These are phyloP conservation scores for Alternaria angustiovoidea DNA, from an alignment of 2,329 filamentous ascomycete species.

Conservation along the genomic window DNA sequence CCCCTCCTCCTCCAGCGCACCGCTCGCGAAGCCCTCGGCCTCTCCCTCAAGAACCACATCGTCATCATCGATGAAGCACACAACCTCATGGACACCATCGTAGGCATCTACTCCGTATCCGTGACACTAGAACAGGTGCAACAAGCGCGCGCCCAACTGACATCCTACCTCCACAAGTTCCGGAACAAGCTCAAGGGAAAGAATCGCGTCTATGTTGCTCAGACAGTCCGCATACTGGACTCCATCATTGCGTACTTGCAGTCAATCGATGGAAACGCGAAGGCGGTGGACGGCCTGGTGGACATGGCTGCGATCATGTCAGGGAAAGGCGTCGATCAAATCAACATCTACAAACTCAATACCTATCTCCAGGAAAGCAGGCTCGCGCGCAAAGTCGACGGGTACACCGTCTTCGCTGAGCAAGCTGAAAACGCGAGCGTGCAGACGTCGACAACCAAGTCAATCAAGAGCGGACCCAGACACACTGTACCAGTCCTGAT, in stretches of 20 bases:
- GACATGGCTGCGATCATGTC: constrained; percentile 76
- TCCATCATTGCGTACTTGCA: constrained; percentile 77
- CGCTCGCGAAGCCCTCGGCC: constrained; percentile 84
- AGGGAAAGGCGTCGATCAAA: constrained; percentile 89
- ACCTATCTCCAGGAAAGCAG: constrained; percentile 91
- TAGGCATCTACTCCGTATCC: constrained; percentile 82
- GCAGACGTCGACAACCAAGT: constrained; percentile 17
- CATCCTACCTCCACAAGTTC: constrained; percentile 84
- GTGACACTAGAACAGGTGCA: constrained; percentile 77
- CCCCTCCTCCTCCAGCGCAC: constrained; percentile 86
- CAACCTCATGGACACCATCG: constrained; percentile 95
- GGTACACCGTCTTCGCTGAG: constrained; percentile 74
- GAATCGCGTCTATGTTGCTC: constrained; percentile 89
- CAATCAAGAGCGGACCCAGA: constrained; percentile 25
- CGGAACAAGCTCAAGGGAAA: constrained; percentile 87
- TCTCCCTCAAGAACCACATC: constrained; percentile 85
- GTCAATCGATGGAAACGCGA: constrained; percentile 52
- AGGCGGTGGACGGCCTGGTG: constrained; percentile 70
- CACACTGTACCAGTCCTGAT: constrained; percentile 64
- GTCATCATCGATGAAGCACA: constrained; percentile 98
- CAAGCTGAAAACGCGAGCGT: constrained; percentile 50
- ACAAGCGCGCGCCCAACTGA: constrained; percentile 76
- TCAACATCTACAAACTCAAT: constrained; percentile 90
- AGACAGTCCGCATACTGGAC: constrained; percentile 83
- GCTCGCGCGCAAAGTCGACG: constrained; percentile 91